Evolutionary conservation across 1,284 basidiomycete genomes (phyloP), one percentile per base, ranked within the genome.

Genomic region (Naganishia albida): DNA sequence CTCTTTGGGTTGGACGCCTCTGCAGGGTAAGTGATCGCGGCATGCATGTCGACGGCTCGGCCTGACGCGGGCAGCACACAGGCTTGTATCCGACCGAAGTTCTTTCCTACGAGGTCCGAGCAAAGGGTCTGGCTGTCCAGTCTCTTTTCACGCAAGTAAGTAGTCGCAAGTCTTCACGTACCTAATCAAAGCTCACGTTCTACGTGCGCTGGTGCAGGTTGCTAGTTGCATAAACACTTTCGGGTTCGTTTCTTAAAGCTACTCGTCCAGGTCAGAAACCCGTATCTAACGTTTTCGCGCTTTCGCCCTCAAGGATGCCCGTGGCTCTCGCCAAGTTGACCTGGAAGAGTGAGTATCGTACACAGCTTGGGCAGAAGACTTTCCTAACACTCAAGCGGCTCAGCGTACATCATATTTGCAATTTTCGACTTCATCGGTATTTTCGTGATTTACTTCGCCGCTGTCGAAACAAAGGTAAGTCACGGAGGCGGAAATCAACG

Each of bases 381-480:
- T 53, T 44, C 48, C 44, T 16, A 25, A 15, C 13, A n/a, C 16
- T 2, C 42, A 10, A n/a, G 23, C 44, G 20, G 20, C 26, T 8
- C 69, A 83, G 82, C 83, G 7, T 85, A 84, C 70, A 71, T 83
- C 64, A 82, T 85, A 50, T 85, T 84, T 72, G 72, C 82, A 54
- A 72, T 77, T n/a, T 85, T 82, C 81, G 83, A 85, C 69, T 71
- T 81, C 0, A 83, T 86, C 69, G 85, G 86, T 69, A 76, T 83
- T 42, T 68, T 82, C n/a, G 80, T 86, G 67, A 83, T 87, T 66
- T 86, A 83, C 72, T 75, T 83, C 63, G 83, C 82, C 70, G 73
- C 81, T 25, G 77, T 83, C 13, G 83, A 84, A 71, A 83, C 81
- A 30, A 73, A 39, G 26, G 26, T 82, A 72, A 79, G 80, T 43